Evolutionary conservation across 2,329 filamentous ascomycete species (phyloP), one percentile per base, ranked within the genome.

Genomic region (Rhexocercosporidium sp.): DNA sequence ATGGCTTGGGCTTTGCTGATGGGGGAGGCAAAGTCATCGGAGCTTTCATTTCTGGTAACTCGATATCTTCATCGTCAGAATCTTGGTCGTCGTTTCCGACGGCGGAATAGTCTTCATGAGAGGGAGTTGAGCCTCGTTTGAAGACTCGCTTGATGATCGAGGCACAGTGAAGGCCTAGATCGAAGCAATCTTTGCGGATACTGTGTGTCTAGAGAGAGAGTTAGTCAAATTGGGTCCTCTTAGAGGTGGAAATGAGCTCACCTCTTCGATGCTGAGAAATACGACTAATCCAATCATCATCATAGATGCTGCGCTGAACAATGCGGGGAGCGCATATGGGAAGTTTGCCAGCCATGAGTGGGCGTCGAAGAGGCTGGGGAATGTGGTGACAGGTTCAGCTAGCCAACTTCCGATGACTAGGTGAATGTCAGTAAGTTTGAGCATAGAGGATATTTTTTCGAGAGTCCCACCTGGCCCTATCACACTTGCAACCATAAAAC

Each of bases 401-500:
- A 63, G 31, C 47, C 47, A 56, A 27, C 47, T 56, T 22, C 61
- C 61, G 7, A 63, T 63, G 6, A 63, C 61, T 51, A 18, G 18
- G 18, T 14, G 11, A 39, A 25, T 27, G 9, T 57, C n/a, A 57
- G 31, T 41, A 39, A 22, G 4, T 20, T 1, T 3, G 11, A 18
- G 1, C 53, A 22, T 37, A 20, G 0, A 20, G 4, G 3, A 18
- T 2, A 7, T 9, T 8, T 12, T 14, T 47, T 22, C 25, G 20
- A 22, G 27, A 41, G 20, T 8, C 61, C 31, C 16, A 63, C 61
- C 49, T 63, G 61, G 61, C 7, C 61, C 61, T 18, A 25, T 41
- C 18, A 63, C 39, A 31, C 61, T 56, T 18, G 61, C 61, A 44
- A 63, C 25, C 47, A 54, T 63, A 39, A 63, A 63, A 56, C 61